Base-by-base conservation (phyloP, 768 basidiomycete genomes). In the Cystofilobasidium macerans region DNA sequence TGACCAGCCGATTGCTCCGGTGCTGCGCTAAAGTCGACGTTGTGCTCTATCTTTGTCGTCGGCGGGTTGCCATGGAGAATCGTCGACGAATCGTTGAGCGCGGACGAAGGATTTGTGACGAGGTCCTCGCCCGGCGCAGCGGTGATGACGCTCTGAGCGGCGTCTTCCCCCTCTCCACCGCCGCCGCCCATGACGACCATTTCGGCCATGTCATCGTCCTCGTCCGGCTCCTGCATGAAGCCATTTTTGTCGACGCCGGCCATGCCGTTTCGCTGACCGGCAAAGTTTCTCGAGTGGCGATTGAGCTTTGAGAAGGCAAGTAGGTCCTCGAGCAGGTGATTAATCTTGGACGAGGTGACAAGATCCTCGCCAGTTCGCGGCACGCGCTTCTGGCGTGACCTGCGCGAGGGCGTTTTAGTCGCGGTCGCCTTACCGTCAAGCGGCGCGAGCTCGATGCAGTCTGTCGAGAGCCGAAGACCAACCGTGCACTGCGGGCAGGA, bases 261-360 rank as follows among this genome's bases (percentile, higher is more conserved):
- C 57, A 57, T 57, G 13, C 33, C 57, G 35, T n/a, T 36, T 3
- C 57, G 57, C 22, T 57, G 85, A 22, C 57, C 62, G 75, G 92
- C 87, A 72, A 90, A 97, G 75, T 98, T 94, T 20, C 77, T 75
- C 22, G 92, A 94, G 73, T 88, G 80, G 20, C 89, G 91, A 73
- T 99, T 99, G 70, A 80, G 79, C 70, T 81, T 82, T 28, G 93
- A 97, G 70, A 86, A 89, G 43, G 83, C 81, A 30, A 89, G 75
- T 57, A 99, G 82, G 73, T 97, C 92, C 22, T 77, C 78, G 45
- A 97, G 77, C 7, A 99, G 81, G 6, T 86, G 84, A 66, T 85
- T 84, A 78, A 95, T 84, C 78, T 97, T 97, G 30, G 93, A 92
- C 20, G 90, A 93, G 5, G 86, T 47, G 24, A 68, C 67, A 24